phyloP scores from a whole-genome alignment of 441 rosid species.

The Syzygium malaccense region DNA sequence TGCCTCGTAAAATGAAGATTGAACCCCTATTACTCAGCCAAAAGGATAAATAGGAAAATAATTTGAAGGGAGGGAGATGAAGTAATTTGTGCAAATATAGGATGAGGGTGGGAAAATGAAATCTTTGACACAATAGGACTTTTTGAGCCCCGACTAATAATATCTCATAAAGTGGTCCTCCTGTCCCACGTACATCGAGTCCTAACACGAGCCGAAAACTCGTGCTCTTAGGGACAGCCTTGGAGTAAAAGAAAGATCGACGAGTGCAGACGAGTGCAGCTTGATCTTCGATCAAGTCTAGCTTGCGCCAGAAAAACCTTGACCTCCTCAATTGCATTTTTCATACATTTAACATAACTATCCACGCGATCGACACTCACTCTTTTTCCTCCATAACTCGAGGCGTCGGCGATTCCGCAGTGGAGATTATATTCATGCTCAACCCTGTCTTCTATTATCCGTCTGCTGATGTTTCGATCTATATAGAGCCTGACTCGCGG shows the following conservation, averaged over 20 bases:
- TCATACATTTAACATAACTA: not conserved
- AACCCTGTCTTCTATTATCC: not conserved
- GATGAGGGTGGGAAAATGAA: not conserved
- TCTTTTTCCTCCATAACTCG: no score
- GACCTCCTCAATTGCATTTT: not conserved
- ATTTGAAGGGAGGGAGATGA: not conserved
- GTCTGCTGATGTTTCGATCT: not conserved
- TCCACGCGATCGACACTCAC: not conserved
- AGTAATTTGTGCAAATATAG: not conserved
- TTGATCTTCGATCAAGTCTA: not conserved
- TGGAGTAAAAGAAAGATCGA: not conserved
- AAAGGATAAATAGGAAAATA: not conserved
- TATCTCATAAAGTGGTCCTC: not conserved
- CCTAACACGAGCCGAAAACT: not conserved
- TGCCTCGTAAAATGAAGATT: not conserved
- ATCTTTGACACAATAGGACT: rapidly evolving
- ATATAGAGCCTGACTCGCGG: not conserved
- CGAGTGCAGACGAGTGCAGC: not conserved
- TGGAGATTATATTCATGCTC: not conserved
- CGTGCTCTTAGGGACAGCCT: not conserved
- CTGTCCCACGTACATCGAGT: not conserved
- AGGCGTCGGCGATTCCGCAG: not conserved
- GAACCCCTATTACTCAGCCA: not conserved
- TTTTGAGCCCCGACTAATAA: not conserved
- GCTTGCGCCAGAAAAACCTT: not conserved